phyloP scores from a whole-genome alignment of 345 rosid genomes.

The Arabidopsis arenosa region DNA sequence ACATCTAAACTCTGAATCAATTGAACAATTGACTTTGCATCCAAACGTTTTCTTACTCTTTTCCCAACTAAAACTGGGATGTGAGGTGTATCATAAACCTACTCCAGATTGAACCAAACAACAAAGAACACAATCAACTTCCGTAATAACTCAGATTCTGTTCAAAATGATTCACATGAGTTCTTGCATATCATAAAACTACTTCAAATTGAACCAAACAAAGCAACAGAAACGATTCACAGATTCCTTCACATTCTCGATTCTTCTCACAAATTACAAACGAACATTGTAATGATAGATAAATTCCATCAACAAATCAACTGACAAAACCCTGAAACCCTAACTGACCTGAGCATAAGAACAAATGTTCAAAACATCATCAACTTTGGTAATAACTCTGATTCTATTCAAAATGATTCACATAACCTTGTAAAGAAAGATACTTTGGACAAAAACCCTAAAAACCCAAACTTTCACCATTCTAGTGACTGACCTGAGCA shows the following conservation, averaged over 20 bases:
- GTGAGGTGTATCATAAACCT: slow-evolving; percentile 90
- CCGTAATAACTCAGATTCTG: not conserved
- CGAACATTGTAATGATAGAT: not conserved
- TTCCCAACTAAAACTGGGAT: slow-evolving; percentile 71
- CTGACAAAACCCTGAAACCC: not conserved
- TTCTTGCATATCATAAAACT: too few relatives aligned
- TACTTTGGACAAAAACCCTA: not conserved
- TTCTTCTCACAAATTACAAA: not conserved
- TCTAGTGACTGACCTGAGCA: slow-evolving; percentile 53
- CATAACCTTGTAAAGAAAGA: not conserved
- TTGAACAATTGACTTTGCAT: slow-evolving; percentile 74
- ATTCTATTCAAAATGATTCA: not conserved
- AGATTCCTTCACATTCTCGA: not conserved
- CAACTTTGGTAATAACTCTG: not conserved
- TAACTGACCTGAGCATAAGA: too few relatives aligned
- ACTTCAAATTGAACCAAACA: too few relatives aligned
- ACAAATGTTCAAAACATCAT: not conserved
- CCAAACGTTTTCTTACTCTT: slow-evolving; percentile 75
- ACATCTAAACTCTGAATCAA: slow-evolving; percentile 70
- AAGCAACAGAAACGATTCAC: too few relatives aligned
- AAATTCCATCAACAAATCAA: not conserved
- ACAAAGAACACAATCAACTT: not conserved
- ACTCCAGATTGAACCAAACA: slow-evolving; percentile 17
- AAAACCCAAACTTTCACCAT: not conserved
- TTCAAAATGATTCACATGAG: not conserved